phyloP scores from a whole-genome alignment of 2,329 filamentous ascomycete genomes.

The Venturia pyrina region DNA sequence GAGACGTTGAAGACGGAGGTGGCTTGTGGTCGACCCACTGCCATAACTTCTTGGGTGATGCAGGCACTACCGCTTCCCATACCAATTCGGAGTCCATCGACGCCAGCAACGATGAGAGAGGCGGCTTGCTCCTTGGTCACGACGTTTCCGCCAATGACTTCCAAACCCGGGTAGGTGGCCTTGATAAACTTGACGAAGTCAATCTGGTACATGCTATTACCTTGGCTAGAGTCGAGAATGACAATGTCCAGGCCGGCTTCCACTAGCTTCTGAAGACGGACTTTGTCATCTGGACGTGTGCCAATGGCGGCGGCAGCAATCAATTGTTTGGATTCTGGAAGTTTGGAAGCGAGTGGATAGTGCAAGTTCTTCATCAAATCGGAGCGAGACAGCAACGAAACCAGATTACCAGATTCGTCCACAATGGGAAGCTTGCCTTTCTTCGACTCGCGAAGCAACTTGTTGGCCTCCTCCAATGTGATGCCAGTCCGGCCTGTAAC shows the following conservation, averaged over 20 bases:
- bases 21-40: slow-evolving; percentile 91
- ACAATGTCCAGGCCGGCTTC: slow-evolving; percentile 94
- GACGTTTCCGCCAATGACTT: slow-evolving; percentile 97
- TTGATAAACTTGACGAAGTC: slow-evolving; percentile 98
- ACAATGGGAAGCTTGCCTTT: slow-evolving; percentile 97
- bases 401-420: slow-evolving; percentile 70
- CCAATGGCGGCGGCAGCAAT: slow-evolving; percentile 93
- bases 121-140: slow-evolving; percentile 96
- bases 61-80: slow-evolving; percentile 98
- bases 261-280: slow-evolving; percentile 73
- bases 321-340: slow-evolving; percentile 93
- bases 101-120: slow-evolving; percentile 80
- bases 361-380: slow-evolving; percentile 98
- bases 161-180: slow-evolving; percentile 69
- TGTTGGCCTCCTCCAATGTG: slow-evolving; percentile 79
- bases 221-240: slow-evolving; percentile 90
- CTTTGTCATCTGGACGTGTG: slow-evolving; percentile 87
- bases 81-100: slow-evolving; percentile 92
- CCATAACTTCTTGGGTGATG: slow-evolving; percentile 99
- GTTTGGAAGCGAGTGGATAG: slow-evolving; percentile 92
- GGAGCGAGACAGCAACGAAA: slow-evolving; percentile 43
- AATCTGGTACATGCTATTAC: slow-evolving; percentile 97
- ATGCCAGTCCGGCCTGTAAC: slow-evolving; percentile 79
- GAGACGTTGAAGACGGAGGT: slow-evolving; percentile 86
- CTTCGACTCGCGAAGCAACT: slow-evolving; percentile 87